Conservation (phyloP, 805 yeast genomes). For the Candida quercuum region DNA sequence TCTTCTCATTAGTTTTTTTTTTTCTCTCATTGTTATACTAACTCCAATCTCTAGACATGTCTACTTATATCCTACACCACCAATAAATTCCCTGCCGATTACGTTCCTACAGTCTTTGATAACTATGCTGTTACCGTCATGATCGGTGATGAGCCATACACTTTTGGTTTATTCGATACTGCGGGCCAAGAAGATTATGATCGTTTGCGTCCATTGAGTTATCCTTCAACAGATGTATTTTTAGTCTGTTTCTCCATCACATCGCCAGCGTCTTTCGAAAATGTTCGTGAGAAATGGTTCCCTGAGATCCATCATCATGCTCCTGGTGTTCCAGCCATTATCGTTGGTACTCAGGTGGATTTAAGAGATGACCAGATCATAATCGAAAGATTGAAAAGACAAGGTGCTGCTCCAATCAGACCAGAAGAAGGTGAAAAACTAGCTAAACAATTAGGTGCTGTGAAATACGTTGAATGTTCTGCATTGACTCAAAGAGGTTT, state of each 20-base stretch:
- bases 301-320: slow-evolving; percentile 98
- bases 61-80: slow-evolving; percentile 93
- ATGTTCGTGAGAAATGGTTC: slow-evolving; percentile 97
- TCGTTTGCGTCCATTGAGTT: slow-evolving; percentile 91
- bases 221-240: slow-evolving; percentile 96
- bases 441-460: slow-evolving; percentile 92
- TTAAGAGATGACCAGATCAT: slow-evolving; percentile 90
- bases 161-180: slow-evolving; percentile 95
- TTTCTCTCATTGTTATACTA: slow-evolving; percentile 7
- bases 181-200: slow-evolving; percentile 99
- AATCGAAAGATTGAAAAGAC: slow-evolving; percentile 84
- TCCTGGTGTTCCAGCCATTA: slow-evolving; percentile 95
- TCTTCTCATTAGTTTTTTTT: not conserved
- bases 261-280: slow-evolving; percentile 95
- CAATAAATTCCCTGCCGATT: slow-evolving; percentile 95
- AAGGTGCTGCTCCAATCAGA: slow-evolving; percentile 80
- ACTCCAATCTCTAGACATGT: slow-evolving; percentile 53
- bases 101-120: slow-evolving; percentile 97
- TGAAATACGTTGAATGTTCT: slow-evolving; percentile 95
- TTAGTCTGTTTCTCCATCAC: slow-evolving; percentile 94
- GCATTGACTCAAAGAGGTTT: slow-evolving; percentile 96
- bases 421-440: slow-evolving; percentile 86
- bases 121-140: slow-evolving; percentile 91
- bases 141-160: slow-evolving; percentile 97
- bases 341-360: slow-evolving; percentile 96